These are phyloP conservation scores for Cytospora schulzeri DNA, from an alignment of 2,329 filamentous ascomycete species.

Conservation along the genomic window DNA sequence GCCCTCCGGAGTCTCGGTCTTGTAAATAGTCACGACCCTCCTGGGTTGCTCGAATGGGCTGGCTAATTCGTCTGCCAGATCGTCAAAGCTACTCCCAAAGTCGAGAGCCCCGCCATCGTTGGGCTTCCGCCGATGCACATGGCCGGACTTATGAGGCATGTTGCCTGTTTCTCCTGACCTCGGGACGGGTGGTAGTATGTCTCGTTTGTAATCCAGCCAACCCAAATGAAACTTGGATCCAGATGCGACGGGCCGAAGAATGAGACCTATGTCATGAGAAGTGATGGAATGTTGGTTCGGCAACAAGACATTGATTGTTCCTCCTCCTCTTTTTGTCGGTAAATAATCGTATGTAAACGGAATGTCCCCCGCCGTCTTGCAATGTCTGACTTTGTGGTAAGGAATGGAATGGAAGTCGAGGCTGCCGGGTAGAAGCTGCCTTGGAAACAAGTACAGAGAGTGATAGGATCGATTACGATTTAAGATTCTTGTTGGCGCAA, in stretches of 20 bases:
- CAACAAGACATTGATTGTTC: constrained; percentile 10
- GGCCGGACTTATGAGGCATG: constrained; percentile 24
- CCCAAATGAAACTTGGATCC: neutral
- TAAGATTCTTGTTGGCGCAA: neutral
- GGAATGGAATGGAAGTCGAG: neutral
- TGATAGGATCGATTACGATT: constrained; percentile 5
- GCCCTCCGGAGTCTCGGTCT: constrained; percentile 34
- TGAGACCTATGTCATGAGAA: constrained; percentile 10
- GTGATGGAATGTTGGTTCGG: neutral
- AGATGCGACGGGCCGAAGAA: constrained; percentile 3
- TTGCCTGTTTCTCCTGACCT: neutral
- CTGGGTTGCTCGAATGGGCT: constrained; percentile 1
- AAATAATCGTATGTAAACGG: neutral
- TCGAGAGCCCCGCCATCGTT: neutral
- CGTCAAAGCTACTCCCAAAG: neutral
- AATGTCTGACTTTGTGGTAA: neutral
- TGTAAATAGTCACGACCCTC: constrained; percentile 35
- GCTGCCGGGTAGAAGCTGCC: neutral
- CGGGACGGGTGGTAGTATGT: neutral
- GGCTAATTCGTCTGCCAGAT: neutral
- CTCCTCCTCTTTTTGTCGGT: neutral
- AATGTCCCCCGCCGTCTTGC: neutral
- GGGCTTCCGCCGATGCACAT: constrained; percentile 17
- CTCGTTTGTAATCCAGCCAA: neutral
- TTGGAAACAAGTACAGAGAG: neutral